These are phyloP conservation scores for Pythium periplocum DNA, from an alignment of 352 stramenopile species.

Conservation along the genomic window DNA sequence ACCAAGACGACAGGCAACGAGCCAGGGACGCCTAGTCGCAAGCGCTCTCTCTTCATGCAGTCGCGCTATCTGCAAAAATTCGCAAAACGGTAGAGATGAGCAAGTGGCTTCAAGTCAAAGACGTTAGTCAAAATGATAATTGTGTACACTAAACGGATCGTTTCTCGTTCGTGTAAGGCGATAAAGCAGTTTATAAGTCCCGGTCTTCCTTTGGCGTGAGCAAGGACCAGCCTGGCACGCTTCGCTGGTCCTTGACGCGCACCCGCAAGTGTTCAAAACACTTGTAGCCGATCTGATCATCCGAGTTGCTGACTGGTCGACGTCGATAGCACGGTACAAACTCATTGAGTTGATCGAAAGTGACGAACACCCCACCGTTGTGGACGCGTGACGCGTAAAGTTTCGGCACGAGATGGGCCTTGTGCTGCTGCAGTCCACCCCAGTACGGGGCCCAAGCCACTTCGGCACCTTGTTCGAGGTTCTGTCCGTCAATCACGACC, in stretches of 20 bases:
- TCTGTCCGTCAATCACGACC: slow-evolving; percentile 78
- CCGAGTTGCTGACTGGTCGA: not conserved
- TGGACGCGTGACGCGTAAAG: slow-evolving; percentile 49
- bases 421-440: slow-evolving; percentile 45
- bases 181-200: slow-evolving; percentile 2
- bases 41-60: not conserved
- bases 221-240: slow-evolving; percentile 76
- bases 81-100: slow-evolving; percentile 10
- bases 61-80: slow-evolving; percentile 20
- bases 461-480: slow-evolving; percentile 61
- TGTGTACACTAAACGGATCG: too few relatives aligned
- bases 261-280: slow-evolving; percentile 73
- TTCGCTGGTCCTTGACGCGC: slow-evolving; percentile 82
- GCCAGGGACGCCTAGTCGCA: slow-evolving; percentile 2
- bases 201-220: slow-evolving; percentile 9
- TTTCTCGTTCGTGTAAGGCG: too few relatives aligned
- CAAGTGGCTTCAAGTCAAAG: not conserved
- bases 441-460: slow-evolving; percentile 76
- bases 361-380: slow-evolving; percentile 66
- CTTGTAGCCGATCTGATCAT: slow-evolving; percentile 24
- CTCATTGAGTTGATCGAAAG: slow-evolving; percentile 68
- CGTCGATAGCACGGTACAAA: slow-evolving; percentile 65
- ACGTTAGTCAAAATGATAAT: too few relatives aligned
- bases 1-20: too few relatives aligned
- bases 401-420: slow-evolving; percentile 34